Conservation (phyloP, 2,329 filamentous ascomycete genomes). For the Daldinia eschscholtzii region DNA sequence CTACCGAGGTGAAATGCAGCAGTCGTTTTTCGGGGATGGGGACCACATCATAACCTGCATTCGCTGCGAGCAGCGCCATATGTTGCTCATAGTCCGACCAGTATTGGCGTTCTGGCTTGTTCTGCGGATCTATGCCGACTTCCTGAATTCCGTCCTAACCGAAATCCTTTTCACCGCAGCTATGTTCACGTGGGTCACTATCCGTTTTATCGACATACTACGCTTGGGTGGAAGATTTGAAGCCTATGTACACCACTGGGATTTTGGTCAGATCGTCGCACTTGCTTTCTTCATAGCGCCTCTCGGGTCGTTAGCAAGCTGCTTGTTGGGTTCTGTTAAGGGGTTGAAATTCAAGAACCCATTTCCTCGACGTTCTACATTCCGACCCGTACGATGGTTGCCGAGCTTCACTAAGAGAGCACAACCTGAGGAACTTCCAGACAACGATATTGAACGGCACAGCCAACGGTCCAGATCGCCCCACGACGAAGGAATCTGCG, state of each 20-base stretch:
- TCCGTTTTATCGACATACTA: conserved; percentile 43
- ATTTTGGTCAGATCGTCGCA: conserved; percentile 41
- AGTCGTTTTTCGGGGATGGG: conserved; percentile 37
- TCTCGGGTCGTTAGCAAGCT: conserved; percentile 36
- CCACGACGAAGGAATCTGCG: conserved; percentile 11
- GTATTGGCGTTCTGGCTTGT: conserved; percentile 47
- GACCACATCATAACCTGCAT: conserved; percentile 42
- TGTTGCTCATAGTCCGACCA: conserved; percentile 46
- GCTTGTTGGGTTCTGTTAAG: conserved; percentile 25
- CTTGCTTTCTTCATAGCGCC: conserved; percentile 43
- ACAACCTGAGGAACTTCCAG: conserved; percentile 21
- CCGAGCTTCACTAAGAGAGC: conserved; percentile 11
- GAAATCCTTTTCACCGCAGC: conserved; percentile 40
- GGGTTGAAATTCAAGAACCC: conserved; percentile 7
- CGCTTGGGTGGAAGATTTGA: conserved; percentile 34
- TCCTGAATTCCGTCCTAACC: conserved; percentile 44
- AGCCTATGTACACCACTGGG: conserved; percentile 31
- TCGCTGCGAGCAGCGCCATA: conserved; percentile 48
- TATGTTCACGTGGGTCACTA: conserved; percentile 41
- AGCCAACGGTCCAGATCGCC: conserved; percentile 9
- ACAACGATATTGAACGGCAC: conserved; percentile 13
- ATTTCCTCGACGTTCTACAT: conserved; percentile 1
- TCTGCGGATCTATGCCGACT: conserved; percentile 45
- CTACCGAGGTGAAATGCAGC: conserved; percentile 45
- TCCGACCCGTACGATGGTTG: conserved; percentile 14